Conservation (phyloP, 768 basidiomycete genomes). For the Pisolithus orientalis region DNA sequence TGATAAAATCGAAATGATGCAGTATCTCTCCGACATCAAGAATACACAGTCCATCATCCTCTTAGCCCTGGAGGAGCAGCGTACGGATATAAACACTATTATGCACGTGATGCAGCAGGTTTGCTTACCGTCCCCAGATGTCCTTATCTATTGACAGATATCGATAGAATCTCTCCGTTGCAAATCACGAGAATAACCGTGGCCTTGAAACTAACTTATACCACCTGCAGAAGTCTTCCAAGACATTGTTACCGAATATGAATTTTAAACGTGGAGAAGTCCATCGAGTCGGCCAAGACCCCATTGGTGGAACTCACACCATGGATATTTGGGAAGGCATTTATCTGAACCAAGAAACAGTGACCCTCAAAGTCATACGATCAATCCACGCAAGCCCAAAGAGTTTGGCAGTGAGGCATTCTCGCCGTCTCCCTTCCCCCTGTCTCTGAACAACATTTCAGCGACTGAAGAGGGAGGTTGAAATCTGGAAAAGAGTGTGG, state of each 20-base stretch:
- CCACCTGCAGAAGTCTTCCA: conserved; percentile 40
- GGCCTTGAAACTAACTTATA: conserved; percentile 47
- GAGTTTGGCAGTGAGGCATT: conserved; percentile 34
- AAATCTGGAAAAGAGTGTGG: conserved; percentile 52
- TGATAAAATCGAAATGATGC: conserved; percentile 40
- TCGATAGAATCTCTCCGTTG: conserved; percentile 19
- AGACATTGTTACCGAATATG: conserved; percentile 43
- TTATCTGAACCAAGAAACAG: conserved; percentile 48
- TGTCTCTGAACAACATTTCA: conserved; percentile 14
- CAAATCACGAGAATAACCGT: conserved; percentile 23
- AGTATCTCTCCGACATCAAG: conserved; percentile 38
- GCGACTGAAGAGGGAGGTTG: conserved; percentile 49
- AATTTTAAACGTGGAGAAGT: conserved; percentile 51
- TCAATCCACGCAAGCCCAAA: conserved; percentile 43
- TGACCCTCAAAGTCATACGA: conserved; percentile 51
- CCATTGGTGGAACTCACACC: conserved; percentile 44
- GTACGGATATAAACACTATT: conserved; percentile 32
- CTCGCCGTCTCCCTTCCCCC: neutral
- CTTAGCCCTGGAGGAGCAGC: conserved; percentile 27
- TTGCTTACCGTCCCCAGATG: neutral
- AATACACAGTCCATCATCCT: conserved; percentile 33
- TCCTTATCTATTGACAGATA: neutral
- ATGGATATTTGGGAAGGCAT: conserved; percentile 54
- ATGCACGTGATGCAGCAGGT: conserved; percentile 50
- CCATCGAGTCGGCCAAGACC: conserved; percentile 39